A percentile compares a stretch with the other conserved stretches of the same genome.
Evolutionary conservation across 805 yeast genomes (phyloP).

Genomic region (Groenewaldozyma salmanticensis): DNA sequence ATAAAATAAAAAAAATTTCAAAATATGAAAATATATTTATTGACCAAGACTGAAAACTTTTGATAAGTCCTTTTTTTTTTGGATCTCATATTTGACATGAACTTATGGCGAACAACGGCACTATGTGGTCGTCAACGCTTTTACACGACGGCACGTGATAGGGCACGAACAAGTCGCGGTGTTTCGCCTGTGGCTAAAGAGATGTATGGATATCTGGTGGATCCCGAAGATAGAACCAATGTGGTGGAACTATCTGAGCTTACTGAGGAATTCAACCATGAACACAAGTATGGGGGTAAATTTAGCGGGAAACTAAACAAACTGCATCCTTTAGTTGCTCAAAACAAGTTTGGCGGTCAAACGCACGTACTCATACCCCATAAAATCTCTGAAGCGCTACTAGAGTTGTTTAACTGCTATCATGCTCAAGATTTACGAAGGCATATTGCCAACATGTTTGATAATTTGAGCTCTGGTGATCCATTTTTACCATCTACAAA

Average conservation of each 20-base stretch:
- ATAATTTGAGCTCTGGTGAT: constrained; percentile 41
- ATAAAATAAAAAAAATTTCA: too few relatives aligned
- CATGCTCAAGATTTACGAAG: constrained; percentile 56
- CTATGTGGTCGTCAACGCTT: too few relatives aligned
- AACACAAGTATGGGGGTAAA: too few relatives aligned
- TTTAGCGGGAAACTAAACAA: too few relatives aligned
- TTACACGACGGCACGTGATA: too few relatives aligned
- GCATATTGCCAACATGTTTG: constrained; percentile 48
- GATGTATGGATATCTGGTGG: neutral
- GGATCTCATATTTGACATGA: too few relatives aligned
- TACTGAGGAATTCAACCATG: neutral
- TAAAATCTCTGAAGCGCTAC: constrained; percentile 46
- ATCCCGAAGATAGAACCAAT: neutral
- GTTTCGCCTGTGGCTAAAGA: neutral
- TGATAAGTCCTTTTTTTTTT: too few relatives aligned
- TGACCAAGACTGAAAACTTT: too few relatives aligned
- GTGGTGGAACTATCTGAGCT: neutral
- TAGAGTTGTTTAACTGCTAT: constrained; percentile 51
- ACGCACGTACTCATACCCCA: constrained; percentile 48
- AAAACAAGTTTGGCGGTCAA: constrained; percentile 27
- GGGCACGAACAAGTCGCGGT: too few relatives aligned
- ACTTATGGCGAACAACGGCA: too few relatives aligned
- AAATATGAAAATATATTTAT: too few relatives aligned
- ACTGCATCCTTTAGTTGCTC: neutral
- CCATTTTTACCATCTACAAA: constrained; percentile 39